Evolutionary conservation across 352 stramenopile genomes (phyloP).

Genomic region (Blastocystis sp.): DNA sequence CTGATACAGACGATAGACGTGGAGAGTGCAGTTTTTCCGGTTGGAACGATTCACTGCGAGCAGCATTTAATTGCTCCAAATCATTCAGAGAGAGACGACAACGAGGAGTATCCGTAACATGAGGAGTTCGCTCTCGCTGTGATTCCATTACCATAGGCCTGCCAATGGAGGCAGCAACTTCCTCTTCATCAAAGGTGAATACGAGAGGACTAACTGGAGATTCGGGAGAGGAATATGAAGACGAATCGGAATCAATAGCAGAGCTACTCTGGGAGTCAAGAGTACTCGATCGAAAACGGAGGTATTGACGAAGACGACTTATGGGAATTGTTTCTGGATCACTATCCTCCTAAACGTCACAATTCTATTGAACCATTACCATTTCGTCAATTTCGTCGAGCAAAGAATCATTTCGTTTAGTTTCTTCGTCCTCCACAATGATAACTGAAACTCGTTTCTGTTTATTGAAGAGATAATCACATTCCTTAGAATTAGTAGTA

Average conservation of each 20-base stretch:
- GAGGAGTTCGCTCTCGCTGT: background rate
- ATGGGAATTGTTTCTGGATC: background rate
- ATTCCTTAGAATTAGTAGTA: constrained; percentile 8
- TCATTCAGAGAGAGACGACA: background rate
- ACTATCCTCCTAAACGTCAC: background rate
- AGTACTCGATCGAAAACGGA: background rate
- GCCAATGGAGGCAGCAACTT: background rate
- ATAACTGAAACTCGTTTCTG: constrained; percentile 1
- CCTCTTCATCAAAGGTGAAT: constrained; percentile 30
- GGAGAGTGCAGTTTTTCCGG: background rate
- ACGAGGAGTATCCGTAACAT: background rate
- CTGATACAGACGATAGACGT: background rate
- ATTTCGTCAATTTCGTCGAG: constrained; percentile 28
- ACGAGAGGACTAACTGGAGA: background rate
- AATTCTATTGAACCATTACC: background rate
- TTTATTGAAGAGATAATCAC: constrained; percentile 19
- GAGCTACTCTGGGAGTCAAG: background rate
- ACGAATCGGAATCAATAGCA: background rate
- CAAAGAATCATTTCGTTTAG: background rate
- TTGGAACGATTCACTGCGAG: background rate
- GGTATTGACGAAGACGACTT: constrained; percentile 9
- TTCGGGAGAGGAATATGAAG: background rate
- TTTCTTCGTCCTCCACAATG: constrained; percentile 47
- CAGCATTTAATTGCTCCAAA: background rate
- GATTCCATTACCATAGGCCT: background rate